Evolutionary conservation across 2,329 filamentous ascomycete genomes (phyloP), one percentile per base, ranked within the genome.

Genomic region (Fusarium sp.): DNA sequence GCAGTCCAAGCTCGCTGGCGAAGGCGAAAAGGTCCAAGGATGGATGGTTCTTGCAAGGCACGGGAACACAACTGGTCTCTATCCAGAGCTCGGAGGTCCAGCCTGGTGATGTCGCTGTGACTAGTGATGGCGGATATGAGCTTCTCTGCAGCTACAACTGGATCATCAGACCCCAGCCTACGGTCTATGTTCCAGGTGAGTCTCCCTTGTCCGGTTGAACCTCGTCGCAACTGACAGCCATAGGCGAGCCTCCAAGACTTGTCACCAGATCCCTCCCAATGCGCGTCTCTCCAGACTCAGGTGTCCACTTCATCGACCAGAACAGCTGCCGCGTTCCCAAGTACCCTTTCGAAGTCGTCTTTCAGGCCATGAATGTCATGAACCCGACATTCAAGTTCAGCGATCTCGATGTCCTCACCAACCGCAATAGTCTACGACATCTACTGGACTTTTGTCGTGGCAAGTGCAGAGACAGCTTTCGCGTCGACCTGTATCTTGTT

Each of bases 401-500:
- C 51, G 58, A 75, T 3, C 55, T 78, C 20, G 76, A 79, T 31
- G 27, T 79, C 4, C 56, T 80, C 4, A 59, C 71, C 29, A 77
- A 77, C 51, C 73, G 76, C 5, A 75, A 71, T 18, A 69, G 59
- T 6, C 44, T 74, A 2, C 56, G 61, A 1, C 68, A 67, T 9
- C 53, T 79, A 1, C 66, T 78, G 13, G 62, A 73, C 20, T 73
- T 78, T 42, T 72, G 72, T 49, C 14, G 6, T 1, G 68, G 65
- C 6, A 36, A 46, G 3, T 31, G 46, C 14, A n/a, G 25, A 2
- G 13, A 68, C 1, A 54, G 25, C 20, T 76, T 77, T 49, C 62
- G 71, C 14, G 16, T 77, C 1, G 65, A 68, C 16, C 20, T 72
- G 2, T 65, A 59, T 14, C 6, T 58, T 1, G 46, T 68, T 1